Evolutionary conservation across 2,329 filamentous ascomycete species (phyloP), one percentile per base, ranked within the genome.

Genomic region (Colletotrichum lentis): DNA sequence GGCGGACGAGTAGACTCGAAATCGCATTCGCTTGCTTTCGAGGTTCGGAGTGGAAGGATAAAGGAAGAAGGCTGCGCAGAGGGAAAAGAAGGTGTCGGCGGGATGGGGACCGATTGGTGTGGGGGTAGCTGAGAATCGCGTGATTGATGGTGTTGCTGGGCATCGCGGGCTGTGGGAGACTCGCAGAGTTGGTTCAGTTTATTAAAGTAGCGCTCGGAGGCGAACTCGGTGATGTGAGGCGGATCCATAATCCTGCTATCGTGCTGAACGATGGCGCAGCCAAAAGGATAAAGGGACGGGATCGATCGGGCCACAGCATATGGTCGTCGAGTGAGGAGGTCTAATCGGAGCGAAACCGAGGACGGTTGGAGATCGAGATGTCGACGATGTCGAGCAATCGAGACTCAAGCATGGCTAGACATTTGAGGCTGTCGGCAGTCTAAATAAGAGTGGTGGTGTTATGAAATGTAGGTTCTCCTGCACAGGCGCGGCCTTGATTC

Each of bases 191-290:
- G 85, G 65, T 80, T 83, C 69, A 90, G 77, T 78, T 90, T 90
- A 62, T 84, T 83, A 71, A 89, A 87, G 74, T 88, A 90, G 71
- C 85, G 85, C 77, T 86, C 82, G 52, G 88, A 90, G 69, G 87
- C 88, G 78, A 90, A 90, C 76, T 90, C 88, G 69, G 88, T 89
- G 70, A 88, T 82, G 71, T 89, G 87, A 72, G 84, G 82, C 73
- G 85, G 86, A 71, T 90, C 88, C 86, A 89, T 88, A 74, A 77
- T 77, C 76, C 73, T 71, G 70, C 67, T 64, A 54, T 52, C 31
- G 54, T 41, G 22, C 56, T 66, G 66, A 47, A 59, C 70, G 54
- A 72, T 73, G 58, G 50, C 62, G 59, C 70, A 71, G 71, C 71
- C 72, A 72, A 46, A 49, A 67, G 61, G 47, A 65, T 67, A 60